A percentile compares a stretch with the other conserved stretches of the same genome.
phyloP scores from a whole-genome alignment of 768 basidiomycete species.

The Lanmaoa pseudosensibilis region DNA sequence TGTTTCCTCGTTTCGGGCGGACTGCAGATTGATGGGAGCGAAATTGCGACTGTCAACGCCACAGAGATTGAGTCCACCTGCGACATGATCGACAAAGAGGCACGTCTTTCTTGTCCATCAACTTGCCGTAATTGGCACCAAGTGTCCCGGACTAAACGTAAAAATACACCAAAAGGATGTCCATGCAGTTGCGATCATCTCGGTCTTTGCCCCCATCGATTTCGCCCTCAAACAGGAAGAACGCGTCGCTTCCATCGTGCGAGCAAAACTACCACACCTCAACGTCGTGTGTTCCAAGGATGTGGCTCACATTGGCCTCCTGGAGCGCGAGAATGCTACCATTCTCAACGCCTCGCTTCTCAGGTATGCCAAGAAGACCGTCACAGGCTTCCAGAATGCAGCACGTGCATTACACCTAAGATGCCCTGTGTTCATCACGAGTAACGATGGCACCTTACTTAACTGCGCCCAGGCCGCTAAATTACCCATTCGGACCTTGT shows the following conservation, averaged over 20 bases:
- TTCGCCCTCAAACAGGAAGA: conserved; percentile 47
- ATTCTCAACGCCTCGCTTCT: conserved; percentile 68
- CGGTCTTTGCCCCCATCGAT: conserved; percentile 52
- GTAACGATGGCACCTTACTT: conserved; percentile 59
- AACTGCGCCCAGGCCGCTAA: conserved; percentile 48
- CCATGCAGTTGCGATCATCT: conserved; percentile 43
- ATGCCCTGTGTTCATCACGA: conserved; percentile 57
- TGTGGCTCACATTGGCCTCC: conserved; percentile 57
- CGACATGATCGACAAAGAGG: conserved; percentile 35
- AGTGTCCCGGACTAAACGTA: conserved; percentile 4
- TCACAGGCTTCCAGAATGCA: conserved; percentile 53
- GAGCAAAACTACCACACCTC: conserved; percentile 38
- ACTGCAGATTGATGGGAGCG: conserved; percentile 47
- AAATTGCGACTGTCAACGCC: conserved; percentile 44
- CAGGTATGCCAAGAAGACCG: conserved; percentile 55
- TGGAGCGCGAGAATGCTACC: conserved; percentile 67
- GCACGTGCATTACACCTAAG: conserved; percentile 45
- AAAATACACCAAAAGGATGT: conserved; percentile 18
- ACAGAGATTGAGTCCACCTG: conserved; percentile 48
- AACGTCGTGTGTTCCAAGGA: conserved; percentile 56
- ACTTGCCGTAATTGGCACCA: neutral
- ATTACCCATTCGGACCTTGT: conserved; percentile 62
- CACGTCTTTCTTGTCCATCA: conserved; percentile 5
- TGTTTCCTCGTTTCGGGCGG: conserved; percentile 39
- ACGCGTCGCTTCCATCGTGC: conserved; percentile 43